Evolutionary conservation across 495 filamentous ascomycete species (phyloP).

Genomic region (Xylaria acuta): DNA sequence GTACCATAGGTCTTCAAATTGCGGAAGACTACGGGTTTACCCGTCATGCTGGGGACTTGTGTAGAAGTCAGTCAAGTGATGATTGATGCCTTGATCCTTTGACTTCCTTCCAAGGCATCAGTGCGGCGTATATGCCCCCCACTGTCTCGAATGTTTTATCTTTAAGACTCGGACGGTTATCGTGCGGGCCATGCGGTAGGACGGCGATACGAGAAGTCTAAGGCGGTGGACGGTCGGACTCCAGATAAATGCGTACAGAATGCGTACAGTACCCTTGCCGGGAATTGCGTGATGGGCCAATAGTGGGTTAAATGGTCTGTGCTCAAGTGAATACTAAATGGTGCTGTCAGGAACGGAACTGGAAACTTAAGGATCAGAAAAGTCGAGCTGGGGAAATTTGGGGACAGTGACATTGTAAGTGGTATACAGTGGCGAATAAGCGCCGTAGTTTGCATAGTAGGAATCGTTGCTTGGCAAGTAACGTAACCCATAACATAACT

Average conservation of each 20-base stretch:
- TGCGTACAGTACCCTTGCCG: no score
- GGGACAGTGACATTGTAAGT: not conserved
- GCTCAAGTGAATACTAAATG: not conserved
- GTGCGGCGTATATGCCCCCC: conserved; percentile 1
- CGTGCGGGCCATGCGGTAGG: not conserved
- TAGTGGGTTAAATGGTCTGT: not conserved
- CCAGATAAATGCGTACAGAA: not conserved
- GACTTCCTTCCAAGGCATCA: not conserved
- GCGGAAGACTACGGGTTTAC: not conserved
- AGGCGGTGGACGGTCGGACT: not conserved
- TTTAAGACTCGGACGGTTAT: not conserved
- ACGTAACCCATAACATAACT: not conserved
- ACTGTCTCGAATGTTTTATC: not conserved
- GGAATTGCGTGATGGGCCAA: not conserved
- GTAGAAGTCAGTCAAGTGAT: conserved; percentile 1
- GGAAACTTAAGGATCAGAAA: not conserved
- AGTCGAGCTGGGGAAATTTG: not conserved
- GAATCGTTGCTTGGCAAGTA: conserved; percentile 1
- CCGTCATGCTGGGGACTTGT: not conserved
- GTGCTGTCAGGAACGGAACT: not conserved
- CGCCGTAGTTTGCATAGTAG: not conserved
- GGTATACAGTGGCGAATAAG: not conserved
- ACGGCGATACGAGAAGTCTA: not conserved
- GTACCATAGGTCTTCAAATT: not conserved
- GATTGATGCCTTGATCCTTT: not conserved